Conservation (phyloP, 2,329 filamentous ascomycete genomes). For the Botrytis tulipae region DNA sequence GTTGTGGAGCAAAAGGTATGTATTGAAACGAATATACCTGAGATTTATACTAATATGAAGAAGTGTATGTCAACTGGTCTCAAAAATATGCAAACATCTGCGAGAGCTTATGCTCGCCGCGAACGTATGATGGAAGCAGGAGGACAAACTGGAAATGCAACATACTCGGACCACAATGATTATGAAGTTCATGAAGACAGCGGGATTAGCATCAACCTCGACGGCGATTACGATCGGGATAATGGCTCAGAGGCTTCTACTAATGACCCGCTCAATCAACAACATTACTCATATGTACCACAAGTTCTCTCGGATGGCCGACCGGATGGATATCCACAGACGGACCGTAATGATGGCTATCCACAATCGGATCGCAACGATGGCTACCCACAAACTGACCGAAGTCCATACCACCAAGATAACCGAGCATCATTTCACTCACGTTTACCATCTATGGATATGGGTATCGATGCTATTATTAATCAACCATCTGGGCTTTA, state of each 20-base stretch:
- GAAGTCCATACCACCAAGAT: conserved; percentile 11
- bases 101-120: conserved; percentile 63
- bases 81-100: conserved; percentile 73
- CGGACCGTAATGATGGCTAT: conserved; percentile 15
- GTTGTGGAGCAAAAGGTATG: conserved; percentile 62
- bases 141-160: conserved; percentile 8
- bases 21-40: neutral
- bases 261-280: conserved; percentile 14
- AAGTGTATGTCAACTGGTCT: conserved; percentile 82
- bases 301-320: conserved; percentile 16
- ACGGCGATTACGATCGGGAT: conserved; percentile 39
- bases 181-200: conserved; percentile 52
- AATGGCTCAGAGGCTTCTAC: conserved; percentile 22
- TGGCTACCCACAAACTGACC: conserved; percentile 3
- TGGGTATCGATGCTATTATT: conserved; percentile 60
- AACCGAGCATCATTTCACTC: conserved; percentile 1
- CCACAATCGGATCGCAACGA: conserved; percentile 13
- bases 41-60: conserved; percentile 22
- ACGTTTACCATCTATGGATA: conserved; percentile 55
- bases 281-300: conserved; percentile 20
- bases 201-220: conserved; percentile 64
- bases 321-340: conserved; percentile 19
- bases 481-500: conserved; percentile 44
- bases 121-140: conserved; percentile 48
- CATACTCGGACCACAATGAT: conserved; percentile 13